Percentiles rank a stretch among this genome's conserved stretches.
phyloP scores from a whole-genome alignment of 2,329 filamentous ascomycete species.

The Geosmithia putterillii region DNA sequence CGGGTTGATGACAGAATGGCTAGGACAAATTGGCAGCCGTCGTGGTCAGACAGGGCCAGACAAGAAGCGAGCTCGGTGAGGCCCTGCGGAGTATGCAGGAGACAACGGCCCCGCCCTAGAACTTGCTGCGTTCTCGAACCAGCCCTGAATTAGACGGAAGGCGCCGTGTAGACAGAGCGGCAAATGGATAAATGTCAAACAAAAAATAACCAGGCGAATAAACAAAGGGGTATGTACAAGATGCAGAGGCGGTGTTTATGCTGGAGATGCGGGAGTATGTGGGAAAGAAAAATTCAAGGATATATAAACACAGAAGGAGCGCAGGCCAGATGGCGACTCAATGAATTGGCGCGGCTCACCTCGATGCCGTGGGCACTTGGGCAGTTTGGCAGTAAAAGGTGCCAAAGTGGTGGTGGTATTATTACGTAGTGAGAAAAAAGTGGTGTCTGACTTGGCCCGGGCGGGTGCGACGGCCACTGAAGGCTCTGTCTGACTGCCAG shows the following conservation, averaged over 20 bases:
- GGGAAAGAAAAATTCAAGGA: background rate
- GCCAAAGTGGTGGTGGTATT: background rate
- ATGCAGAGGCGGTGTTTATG: background rate
- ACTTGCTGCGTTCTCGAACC: background rate
- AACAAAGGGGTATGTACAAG: background rate
- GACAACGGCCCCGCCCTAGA: background rate
- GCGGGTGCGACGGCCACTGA: background rate
- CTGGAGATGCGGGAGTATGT: background rate
- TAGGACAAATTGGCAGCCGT: background rate
- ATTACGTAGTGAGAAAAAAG: background rate
- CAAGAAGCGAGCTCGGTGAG: background rate
- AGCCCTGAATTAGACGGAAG: no score
- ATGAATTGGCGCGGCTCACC: conserved; percentile 4
- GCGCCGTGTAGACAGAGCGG: no score
- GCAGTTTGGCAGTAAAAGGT: no score
- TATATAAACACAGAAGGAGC: conserved; percentile 1
- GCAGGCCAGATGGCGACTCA: conserved; percentile 3
- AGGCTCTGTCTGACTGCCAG: background rate
- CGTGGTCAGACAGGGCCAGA: background rate
- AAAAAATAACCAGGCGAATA: background rate
- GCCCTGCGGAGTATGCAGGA: background rate
- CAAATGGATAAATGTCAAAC: no score
- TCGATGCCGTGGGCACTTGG: conserved; percentile 2
- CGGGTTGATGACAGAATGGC: background rate
- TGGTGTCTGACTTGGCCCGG: background rate